These are phyloP conservation scores for Phytophthora rubi DNA, from an alignment of 352 stramenopile genomes.

Conservation along the genomic window DNA sequence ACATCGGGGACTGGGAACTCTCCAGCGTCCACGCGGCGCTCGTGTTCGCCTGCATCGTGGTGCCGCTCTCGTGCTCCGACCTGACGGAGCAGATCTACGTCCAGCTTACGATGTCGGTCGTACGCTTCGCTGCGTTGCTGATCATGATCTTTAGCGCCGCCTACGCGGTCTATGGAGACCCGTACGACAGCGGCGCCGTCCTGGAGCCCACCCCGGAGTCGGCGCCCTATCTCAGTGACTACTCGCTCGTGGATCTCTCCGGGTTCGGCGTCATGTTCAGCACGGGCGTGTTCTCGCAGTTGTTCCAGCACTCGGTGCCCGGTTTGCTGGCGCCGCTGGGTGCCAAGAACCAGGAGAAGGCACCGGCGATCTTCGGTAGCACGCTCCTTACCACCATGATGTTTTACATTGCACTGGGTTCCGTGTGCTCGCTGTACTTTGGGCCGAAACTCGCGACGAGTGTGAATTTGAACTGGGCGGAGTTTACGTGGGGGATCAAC, in stretches of 20 bases:
- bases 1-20: slow-evolving; percentile 57
- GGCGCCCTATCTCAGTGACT: slow-evolving; percentile 62
- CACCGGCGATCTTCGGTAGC: slow-evolving; percentile 71
- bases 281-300: slow-evolving; percentile 90
- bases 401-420: slow-evolving; percentile 88
- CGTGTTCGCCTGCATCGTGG: slow-evolving; percentile 83
- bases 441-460: slow-evolving; percentile 76
- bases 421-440: slow-evolving; percentile 86
- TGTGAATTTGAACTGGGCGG: slow-evolving; percentile 93
- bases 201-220: slow-evolving; percentile 3
- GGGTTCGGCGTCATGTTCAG: slow-evolving; percentile 92
- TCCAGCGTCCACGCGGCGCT: slow-evolving; percentile 62
- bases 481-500: slow-evolving; percentile 86
- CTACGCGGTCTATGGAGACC: slow-evolving; percentile 76
- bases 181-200: slow-evolving; percentile 59
- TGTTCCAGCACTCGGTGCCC: slow-evolving; percentile 93
- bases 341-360: slow-evolving; percentile 61
- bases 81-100: slow-evolving; percentile 91
- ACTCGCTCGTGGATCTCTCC: slow-evolving; percentile 64
- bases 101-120: slow-evolving; percentile 87
- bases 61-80: slow-evolving; percentile 90
- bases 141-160: slow-evolving; percentile 89
- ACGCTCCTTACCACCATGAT: slow-evolving; percentile 85
- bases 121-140: slow-evolving; percentile 87
- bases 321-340: slow-evolving; percentile 81